Conservation (phyloP, 805 yeast species). For the Lipomyces oligophaga region DNA sequence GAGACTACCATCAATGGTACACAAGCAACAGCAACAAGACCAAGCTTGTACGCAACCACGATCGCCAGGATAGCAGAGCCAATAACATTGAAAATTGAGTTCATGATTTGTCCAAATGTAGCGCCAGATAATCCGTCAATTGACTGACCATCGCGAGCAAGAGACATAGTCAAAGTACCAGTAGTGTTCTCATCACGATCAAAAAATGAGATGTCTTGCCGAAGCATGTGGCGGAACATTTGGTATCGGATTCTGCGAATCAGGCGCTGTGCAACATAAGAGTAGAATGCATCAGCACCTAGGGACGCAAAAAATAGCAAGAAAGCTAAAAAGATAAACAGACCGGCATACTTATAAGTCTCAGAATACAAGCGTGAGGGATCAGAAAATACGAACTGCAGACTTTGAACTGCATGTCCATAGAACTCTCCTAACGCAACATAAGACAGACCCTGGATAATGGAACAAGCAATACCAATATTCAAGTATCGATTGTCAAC, state of each 20-base stretch:
- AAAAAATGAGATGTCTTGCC: constrained; percentile 34
- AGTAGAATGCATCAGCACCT: constrained; percentile 41
- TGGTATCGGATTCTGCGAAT: constrained; percentile 31
- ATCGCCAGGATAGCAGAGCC: constrained; percentile 43
- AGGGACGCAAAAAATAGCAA: constrained; percentile 41
- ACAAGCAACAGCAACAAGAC: constrained; percentile 42
- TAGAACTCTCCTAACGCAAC: constrained; percentile 28
- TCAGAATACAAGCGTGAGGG: constrained; percentile 38
- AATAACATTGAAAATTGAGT: constrained; percentile 39
- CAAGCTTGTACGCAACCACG: constrained; percentile 42
- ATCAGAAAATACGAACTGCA: constrained; percentile 35
- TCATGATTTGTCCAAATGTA: constrained; percentile 35
- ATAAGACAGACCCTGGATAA: constrained; percentile 28
- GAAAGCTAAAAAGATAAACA: constrained; percentile 40
- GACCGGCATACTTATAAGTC: constrained; percentile 39
- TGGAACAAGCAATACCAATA: constrained; percentile 18
- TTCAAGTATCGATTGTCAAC: constrained; percentile 17
- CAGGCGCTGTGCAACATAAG: constrained; percentile 28
- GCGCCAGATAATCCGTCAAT: constrained; percentile 36
- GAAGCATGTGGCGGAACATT: constrained; percentile 30
- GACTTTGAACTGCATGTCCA: constrained; percentile 25
- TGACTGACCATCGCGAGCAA: constrained; percentile 34
- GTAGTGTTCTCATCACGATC: constrained; percentile 33
- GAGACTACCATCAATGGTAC: constrained; percentile 39
- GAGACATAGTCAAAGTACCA: constrained; percentile 32